phyloP scores from a whole-genome alignment of 225 moss, liverwort and hornwort genomes.

The Rhytidiadelphus loreus region DNA sequence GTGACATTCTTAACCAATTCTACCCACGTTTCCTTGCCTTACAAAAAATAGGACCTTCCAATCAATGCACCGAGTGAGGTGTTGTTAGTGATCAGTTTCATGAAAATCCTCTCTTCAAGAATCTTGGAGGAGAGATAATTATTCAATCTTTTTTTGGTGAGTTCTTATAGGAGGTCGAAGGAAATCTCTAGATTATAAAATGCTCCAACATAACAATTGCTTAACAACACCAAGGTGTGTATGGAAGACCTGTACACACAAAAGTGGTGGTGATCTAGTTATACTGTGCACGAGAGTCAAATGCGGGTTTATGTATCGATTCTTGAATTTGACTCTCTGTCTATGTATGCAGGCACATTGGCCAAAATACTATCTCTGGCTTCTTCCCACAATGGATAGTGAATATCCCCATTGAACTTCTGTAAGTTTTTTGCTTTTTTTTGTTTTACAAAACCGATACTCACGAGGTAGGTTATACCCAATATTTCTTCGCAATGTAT shows the following conservation, averaged over 20 bases:
- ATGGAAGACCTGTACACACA: background rate
- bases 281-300: background rate
- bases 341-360: slow-evolving; percentile 17
- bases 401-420: slow-evolving; percentile 13
- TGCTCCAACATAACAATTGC: background rate
- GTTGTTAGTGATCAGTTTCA: background rate
- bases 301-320: background rate
- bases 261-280: background rate
- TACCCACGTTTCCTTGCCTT: background rate
- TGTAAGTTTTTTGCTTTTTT: slow-evolving; percentile 15
- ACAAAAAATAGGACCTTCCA: background rate
- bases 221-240: background rate
- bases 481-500: no score
- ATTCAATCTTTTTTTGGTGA: background rate
- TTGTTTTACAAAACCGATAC: background rate
- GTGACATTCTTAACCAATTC: background rate
- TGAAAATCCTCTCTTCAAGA: background rate
- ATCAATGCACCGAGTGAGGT: background rate
- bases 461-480: background rate
- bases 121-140: background rate
- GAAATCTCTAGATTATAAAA: background rate
- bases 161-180: background rate
- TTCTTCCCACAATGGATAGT: slow-evolving; percentile 33
- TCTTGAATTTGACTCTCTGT: background rate
- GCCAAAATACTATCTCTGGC: slow-evolving; percentile 42